Evolutionary conservation across 768 basidiomycete species (phyloP).

Genomic region (Suillus brevipes): DNA sequence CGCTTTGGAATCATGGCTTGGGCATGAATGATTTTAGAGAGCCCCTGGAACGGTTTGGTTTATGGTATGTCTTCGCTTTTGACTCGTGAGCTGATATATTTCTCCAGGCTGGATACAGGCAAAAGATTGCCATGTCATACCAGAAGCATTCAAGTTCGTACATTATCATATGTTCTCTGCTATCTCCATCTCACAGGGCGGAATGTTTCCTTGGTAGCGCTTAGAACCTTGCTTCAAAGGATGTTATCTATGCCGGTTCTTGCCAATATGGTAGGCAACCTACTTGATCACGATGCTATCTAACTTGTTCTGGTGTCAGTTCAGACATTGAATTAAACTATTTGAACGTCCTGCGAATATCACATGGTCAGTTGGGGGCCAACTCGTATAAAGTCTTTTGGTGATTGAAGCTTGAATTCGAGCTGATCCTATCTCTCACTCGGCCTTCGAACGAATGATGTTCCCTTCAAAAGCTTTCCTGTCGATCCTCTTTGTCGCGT

Average conservation of each 20-base stretch:
- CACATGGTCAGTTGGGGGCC: not conserved
- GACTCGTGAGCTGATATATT: not conserved
- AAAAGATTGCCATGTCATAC: not conserved
- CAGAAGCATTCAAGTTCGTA: not conserved
- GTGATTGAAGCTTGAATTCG: conserved; percentile 1
- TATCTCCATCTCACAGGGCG: not conserved
- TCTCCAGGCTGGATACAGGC: not conserved
- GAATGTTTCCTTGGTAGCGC: not conserved
- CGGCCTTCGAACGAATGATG: conserved; percentile 19
- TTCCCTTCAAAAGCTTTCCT: conserved; percentile 13
- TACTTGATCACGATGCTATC: not conserved
- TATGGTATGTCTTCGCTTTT: not conserved
- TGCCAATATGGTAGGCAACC: not conserved
- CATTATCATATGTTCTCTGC: not conserved
- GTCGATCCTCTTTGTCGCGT: conserved; percentile 14
- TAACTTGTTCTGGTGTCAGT: not conserved
- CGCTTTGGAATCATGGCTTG: not conserved
- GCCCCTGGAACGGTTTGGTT: not conserved
- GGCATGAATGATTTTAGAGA: not conserved
- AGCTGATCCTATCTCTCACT: conserved; percentile 4
- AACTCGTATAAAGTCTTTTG: conserved; percentile 5
- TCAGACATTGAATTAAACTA: not conserved
- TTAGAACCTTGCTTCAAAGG: not conserved
- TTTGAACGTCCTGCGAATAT: not conserved
- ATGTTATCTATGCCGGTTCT: not conserved